phyloP scores from a whole-genome alignment of 2,329 filamentous ascomycete genomes.

The Onygena corvina region DNA sequence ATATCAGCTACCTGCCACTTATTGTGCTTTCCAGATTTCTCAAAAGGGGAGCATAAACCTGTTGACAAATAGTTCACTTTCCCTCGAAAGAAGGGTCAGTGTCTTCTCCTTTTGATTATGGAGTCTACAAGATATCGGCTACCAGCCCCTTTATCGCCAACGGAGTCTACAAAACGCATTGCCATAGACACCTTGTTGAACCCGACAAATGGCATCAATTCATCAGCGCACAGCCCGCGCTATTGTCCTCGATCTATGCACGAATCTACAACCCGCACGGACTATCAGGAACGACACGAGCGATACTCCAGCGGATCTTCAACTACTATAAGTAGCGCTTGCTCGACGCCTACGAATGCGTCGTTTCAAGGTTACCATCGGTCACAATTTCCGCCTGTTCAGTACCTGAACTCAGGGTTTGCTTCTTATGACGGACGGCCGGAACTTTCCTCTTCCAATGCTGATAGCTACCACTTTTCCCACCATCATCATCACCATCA shows the following conservation, averaged over 20 bases:
- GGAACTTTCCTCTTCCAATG: background rate
- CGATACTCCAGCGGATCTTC: background rate
- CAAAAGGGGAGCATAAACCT: background rate
- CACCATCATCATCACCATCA: conserved; percentile 11
- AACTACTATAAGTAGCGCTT: background rate
- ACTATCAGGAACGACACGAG: conserved; percentile 9
- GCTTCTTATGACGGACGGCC: conserved; percentile 8
- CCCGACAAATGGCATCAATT: conserved; percentile 4
- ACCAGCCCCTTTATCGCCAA: conserved; percentile 8
- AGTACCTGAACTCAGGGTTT: conserved; percentile 6
- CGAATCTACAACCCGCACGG: background rate
- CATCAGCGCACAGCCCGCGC: background rate
- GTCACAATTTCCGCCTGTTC: conserved; percentile 7
- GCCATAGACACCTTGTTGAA: conserved; percentile 11
- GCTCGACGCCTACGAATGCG: background rate
- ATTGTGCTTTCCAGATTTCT: background rate
- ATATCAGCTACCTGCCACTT: background rate
- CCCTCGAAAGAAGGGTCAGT: background rate
- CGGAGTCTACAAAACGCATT: conserved; percentile 9
- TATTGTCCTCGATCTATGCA: background rate
- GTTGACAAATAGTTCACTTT: background rate
- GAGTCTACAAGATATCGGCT: background rate
- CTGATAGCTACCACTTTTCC: background rate
- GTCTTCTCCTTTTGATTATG: background rate
- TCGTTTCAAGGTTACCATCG: conserved; percentile 1